Base-by-base conservation (phyloP, 73 alveolate species). In the Paramecium octaurelia region DNA sequence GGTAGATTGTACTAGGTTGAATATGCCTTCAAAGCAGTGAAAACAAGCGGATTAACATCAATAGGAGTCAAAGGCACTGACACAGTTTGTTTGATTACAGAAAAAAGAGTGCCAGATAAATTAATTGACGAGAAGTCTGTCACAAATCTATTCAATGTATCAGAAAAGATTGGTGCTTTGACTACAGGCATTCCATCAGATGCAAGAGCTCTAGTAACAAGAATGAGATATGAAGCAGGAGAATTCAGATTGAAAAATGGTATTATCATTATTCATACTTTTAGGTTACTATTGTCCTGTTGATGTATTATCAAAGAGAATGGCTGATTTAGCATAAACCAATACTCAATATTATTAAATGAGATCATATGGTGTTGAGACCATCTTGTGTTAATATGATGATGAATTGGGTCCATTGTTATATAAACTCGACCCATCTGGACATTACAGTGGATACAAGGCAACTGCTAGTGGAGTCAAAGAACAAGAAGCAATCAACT, bases 381-480 rank as follows among this genome's bases (percentile, higher is more conserved):
- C 98, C 69, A 96, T 96, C 8, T 87, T 98, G 18, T 96, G 95
- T 73, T 97, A 97, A 24, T 92, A 94, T 46, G 99, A 98, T 93
- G 99, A 98, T 59, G 99, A 98, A 92, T 95, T 59, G 57, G 99
- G 99, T 6, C 99, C 99, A 68, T 97, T 95, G 88, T 93, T 97
- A 6, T 98, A 86, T 86, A 98, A 97, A 92, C 94, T 97, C 14
- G 99, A 98, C 70, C 99, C 99, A 42, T 97, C 99, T 58, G 99
- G 99, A 11, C 92, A 93, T 77, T 95, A 88, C 88, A 93, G 95
- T 80, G 99, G 99, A 2, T 98, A 96, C 92, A 96, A 93, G 86
- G 94, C 94, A 24, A 93, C 95, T 58, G 97, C 99, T 21, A 95
- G 99, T 31, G 99, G 99, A 10, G 95, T 96, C 59, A 97, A 97